A percentile compares a stretch with the other conserved stretches of the same genome.
phyloP scores from a whole-genome alignment of 2,329 filamentous ascomycete species.

The Cytospora schulzeri region DNA sequence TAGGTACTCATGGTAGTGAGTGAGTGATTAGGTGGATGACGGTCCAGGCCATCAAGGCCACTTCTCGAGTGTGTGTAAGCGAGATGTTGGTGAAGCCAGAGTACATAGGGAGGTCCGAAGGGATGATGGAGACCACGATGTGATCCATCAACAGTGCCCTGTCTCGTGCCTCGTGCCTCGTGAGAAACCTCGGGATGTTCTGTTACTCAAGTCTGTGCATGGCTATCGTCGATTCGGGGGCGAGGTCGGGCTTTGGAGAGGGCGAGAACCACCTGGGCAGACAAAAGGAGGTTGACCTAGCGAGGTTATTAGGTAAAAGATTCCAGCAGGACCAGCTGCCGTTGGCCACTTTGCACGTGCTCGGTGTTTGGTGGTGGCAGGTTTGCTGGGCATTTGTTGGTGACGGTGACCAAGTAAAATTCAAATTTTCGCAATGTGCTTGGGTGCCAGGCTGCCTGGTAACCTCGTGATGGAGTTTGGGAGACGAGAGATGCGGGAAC shows the following conservation, averaged over 20 bases:
- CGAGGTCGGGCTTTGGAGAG: conserved; percentile 18
- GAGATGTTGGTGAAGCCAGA: no score
- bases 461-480: background rate
- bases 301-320: conserved; percentile 35
- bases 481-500: background rate
- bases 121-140: background rate
- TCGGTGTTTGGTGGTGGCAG: background rate
- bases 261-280: conserved; percentile 6
- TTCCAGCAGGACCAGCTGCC: conserved; percentile 21
- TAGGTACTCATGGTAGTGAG: background rate
- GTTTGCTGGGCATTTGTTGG: conserved; percentile 14
- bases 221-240: conserved; percentile 11
- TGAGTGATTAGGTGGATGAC: background rate
- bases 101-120: background rate
- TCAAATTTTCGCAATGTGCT: conserved; percentile 17
- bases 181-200: no score
- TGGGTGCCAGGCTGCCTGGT: no score
- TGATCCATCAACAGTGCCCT: background rate
- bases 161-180: no score
- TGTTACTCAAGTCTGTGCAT: background rate
- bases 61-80: background rate
- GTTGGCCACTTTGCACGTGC: conserved; percentile 7
- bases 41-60: background rate
- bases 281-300: background rate
- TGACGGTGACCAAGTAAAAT: conserved; percentile 18